phyloP scores from a whole-genome alignment of 1,284 basidiomycete species.

The Ceratobasidium sp. region DNA sequence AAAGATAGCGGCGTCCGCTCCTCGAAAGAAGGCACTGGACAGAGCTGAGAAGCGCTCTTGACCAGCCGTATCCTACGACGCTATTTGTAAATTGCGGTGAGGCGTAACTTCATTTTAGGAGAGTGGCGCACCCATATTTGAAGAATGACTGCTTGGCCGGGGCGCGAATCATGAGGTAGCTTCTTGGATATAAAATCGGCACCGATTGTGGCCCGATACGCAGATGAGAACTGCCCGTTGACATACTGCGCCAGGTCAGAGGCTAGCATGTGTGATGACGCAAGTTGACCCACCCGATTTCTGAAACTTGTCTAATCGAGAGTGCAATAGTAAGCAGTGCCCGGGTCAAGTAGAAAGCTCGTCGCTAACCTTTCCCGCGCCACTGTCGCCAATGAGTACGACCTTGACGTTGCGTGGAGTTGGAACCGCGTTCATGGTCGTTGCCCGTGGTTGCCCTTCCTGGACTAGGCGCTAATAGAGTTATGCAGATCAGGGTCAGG shows the following conservation, averaged over 20 bases:
- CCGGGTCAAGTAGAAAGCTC: slow-evolving; percentile 2
- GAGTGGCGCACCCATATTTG: slow-evolving; percentile 75
- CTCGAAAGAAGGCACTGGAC: slow-evolving; percentile 80
- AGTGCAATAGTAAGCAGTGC: slow-evolving; percentile 6
- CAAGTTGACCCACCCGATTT: slow-evolving; percentile 35
- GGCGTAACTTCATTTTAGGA: slow-evolving; percentile 30
- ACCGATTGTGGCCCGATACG: slow-evolving; percentile 82
- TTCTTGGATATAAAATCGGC: slow-evolving; percentile 82
- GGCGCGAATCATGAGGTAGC: slow-evolving; percentile 62
- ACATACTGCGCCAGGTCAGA: slow-evolving; percentile 61
- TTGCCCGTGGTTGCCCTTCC: neutral
- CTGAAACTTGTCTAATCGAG: slow-evolving; percentile 41
- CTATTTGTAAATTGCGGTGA: neutral
- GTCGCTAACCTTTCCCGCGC: slow-evolving; percentile 72
- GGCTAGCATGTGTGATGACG: neutral
- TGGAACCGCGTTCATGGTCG: neutral
- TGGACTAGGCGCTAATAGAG: no score
- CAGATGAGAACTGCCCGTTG: slow-evolving; percentile 71
- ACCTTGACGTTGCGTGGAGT: slow-evolving; percentile 66
- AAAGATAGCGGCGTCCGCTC: slow-evolving; percentile 79
- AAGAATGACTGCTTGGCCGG: slow-evolving; percentile 63
- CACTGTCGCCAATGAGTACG: slow-evolving; percentile 76
- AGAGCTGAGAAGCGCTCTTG: slow-evolving; percentile 84
- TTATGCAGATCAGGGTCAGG: no score
- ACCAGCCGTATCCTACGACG: slow-evolving; percentile 70